Conservation (phyloP, 192 early-diverging fungal species). For the Entrophospora sp. region DNA sequence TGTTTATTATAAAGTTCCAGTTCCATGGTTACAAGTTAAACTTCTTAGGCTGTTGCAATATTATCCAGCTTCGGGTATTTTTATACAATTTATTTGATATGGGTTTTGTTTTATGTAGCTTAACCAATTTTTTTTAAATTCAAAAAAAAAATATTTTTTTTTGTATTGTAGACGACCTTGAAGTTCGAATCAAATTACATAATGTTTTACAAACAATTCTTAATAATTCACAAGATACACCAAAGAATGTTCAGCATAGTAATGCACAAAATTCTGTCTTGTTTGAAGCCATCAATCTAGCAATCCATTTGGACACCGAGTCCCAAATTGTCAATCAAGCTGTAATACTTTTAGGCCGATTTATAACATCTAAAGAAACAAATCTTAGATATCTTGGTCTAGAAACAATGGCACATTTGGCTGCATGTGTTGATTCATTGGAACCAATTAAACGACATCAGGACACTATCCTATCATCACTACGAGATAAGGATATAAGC, state of each 20-base stretch:
- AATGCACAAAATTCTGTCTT: slow-evolving; percentile 97
- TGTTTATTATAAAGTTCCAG: slow-evolving; percentile 96
- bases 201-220: slow-evolving; percentile 75
- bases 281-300: slow-evolving; percentile 95
- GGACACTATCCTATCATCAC: slow-evolving; percentile 79
- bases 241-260: slow-evolving; percentile 94
- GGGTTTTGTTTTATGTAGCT: not conserved
- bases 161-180: slow-evolving; percentile 37
- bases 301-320: slow-evolving; percentile 85
- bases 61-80: slow-evolving; percentile 76
- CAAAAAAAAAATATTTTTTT: slow-evolving; percentile 6
- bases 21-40: slow-evolving; percentile 98
- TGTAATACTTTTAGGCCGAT: slow-evolving; percentile 71
- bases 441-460: slow-evolving; percentile 76
- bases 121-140: no score
- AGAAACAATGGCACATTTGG: slow-evolving; percentile 96
- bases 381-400: slow-evolving; percentile 96
- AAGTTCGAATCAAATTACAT: slow-evolving; percentile 54
- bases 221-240: slow-evolving; percentile 74
- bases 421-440: slow-evolving; percentile 71
- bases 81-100: not conserved
- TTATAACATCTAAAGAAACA: slow-evolving; percentile 92
- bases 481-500: slow-evolving; percentile 97
- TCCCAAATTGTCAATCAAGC: slow-evolving; percentile 81
- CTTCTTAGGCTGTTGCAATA: slow-evolving; percentile 90